Evolutionary conservation across 2,329 filamentous ascomycete genomes (phyloP), one percentile per base, ranked within the genome.

Genomic region (Colletotrichum abscissum): DNA sequence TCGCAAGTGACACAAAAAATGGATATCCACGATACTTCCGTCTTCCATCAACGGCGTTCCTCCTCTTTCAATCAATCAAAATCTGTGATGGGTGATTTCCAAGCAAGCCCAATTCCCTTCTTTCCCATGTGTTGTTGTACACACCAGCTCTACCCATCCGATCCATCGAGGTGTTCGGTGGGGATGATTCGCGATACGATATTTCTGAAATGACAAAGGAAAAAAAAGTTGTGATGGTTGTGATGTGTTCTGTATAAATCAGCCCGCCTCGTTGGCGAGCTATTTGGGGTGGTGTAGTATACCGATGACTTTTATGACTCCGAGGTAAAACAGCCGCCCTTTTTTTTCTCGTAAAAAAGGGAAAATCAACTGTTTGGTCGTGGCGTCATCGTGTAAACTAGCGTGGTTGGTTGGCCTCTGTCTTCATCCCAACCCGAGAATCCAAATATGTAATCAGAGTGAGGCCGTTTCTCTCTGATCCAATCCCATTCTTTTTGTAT

Each of bases 381-480:
- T 42, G 22, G 16, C 55, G n/a, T 59, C 58, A 74, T 68, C 72
- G 63, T 58, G 28, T 67, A 42, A 49, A 59, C 60, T 63, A 68
- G 54, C 57, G 26, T 68, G 72, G 69, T 74, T 72, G 71, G 71
- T 63, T 54, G 70, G 60, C 63, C 66, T 54, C 58, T 46, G 11
- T 9, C 49, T 65, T 35, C 35, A 66, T 74, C 58, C 66, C 73
- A 74, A 74, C 73, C 67, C 52, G n/a, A 54, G 64, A 66, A 74
- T 74, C 63, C 67, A 73, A 69, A 74, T 58, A 42, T 42, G 1
- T 55, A 28, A 55, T 46, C 26, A 42, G 33, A 64, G 63, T 56
- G 73, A 56, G 54, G 65, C 71, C 57, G n/a, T 71, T 70, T 74
- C 69, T 69, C 68, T 69, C 68, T 54, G 54, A 59, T 69, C 59